Base-by-base conservation (phyloP, 768 basidiomycete genomes). In the Mycena olivaceomarginata region DNA sequence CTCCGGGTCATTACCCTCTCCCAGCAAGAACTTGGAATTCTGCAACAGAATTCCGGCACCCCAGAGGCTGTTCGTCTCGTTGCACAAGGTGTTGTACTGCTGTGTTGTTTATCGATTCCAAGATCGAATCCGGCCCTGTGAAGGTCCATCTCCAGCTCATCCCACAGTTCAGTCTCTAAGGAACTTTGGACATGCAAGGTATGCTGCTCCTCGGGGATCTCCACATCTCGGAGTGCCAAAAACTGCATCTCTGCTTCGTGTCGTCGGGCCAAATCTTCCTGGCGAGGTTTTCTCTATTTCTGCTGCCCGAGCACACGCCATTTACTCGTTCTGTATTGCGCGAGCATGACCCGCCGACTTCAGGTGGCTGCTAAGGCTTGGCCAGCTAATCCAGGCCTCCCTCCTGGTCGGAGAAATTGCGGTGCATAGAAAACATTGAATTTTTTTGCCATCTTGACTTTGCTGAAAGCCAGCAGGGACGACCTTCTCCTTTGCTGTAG, bases 21-120 rank as follows among this genome's bases (percentile, higher is more conserved):
- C n/a, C n/a, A n/a, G n/a, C n/a, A n/a, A n/a, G n/a, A n/a, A n/a
- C 45, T 39, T 51, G 20, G 16, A 57, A 57, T 13, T 51, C 45
- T 10, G 25, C 67, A 5, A 62, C 73, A 9, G 73, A 4, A 69
- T 74, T 59, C 73, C 53, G 25, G 10, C 9, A 74, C 0, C 2
- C 66, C 53, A 62, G 62, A 68, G 11, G 69, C 59, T 46, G 45
- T 46, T 46, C 45, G 15, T 46, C 4, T 46, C 45, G 4, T 46
- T 46, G 45, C 45, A 46, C 45, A 46, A 15, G 45, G 15, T 8
- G 5, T 56, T 15, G 20, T 56, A 56, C 20, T 56, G 53, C 53
- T 56, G 53, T 20, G 53, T 56, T 8, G 53, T 56, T 56, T 56
- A 20, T 56, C 53, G 53, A 20, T 56, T 56, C 53, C 53, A 56